Evolutionary conservation across 2,329 filamentous ascomycete species (phyloP), one percentile per base, ranked within the genome.

Genomic region (Colletotrichum theobromicola): DNA sequence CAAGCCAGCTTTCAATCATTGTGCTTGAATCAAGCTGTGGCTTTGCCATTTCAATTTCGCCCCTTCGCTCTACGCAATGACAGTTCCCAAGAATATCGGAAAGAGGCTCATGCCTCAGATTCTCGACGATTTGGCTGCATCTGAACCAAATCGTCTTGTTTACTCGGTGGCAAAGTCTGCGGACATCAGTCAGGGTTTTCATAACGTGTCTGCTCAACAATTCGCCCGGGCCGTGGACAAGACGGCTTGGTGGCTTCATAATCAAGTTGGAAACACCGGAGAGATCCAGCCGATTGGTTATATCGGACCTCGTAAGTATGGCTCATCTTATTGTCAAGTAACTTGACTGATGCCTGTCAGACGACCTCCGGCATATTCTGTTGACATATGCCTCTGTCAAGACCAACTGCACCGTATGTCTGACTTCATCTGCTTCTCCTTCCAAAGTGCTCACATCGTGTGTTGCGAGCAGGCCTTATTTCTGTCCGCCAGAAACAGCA

Each of bases 121-220:
- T 13, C 42, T 50, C 13, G 42, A 50, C 0, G 42, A 50, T 50
- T 50, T 50, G 42, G 42, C 42, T 50, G n/a, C 5, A 50, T 0
- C n/a, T 50, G 12, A 50, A 12, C n/a, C 42, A 21, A 0, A 50
- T 21, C 42, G 42, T 24, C 42, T 50, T 0, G 42, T 50, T 0
- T 50, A 21, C 13, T 50, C 42, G 0, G 12, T 50, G 4, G n/a
- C 42, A 50, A 50, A 21, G 42, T 50, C n/a, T 0, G 21, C 42
- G 0, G 42, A 50, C n/a, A 4, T 50, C n/a, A 50, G 10, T 7
- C 42, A 21, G 24, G 42, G 42, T 12, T 50, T 50, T 13, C 42
- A 13, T 0, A 0, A 50, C 6, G 42, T 50, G 0, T 50, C 0
- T 50, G 42, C 42, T 13, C 10, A 1, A 0, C 10, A 50, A 13